Base-by-base conservation (phyloP, 805 yeast species). In the Saturnispora hagleri region DNA sequence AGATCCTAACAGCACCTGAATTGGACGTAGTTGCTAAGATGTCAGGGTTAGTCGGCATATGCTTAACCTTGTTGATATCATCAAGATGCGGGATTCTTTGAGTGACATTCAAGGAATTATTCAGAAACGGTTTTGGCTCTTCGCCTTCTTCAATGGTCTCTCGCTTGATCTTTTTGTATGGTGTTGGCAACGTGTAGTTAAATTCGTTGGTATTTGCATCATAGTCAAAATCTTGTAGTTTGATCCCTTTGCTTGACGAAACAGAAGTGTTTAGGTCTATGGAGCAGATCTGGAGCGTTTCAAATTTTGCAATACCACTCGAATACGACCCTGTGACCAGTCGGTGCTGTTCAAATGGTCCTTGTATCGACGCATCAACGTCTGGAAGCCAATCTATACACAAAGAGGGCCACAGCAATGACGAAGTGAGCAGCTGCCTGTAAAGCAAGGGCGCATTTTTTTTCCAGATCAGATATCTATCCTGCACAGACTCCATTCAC, bases 1-100 rank as follows among this genome's bases (percentile, higher is more conserved):
- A 87, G 4, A 90, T 68, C 48, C 75, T 79, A 12, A 84, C 71
- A 13, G 75, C 70, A 1, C 97, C 97, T 33, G 69, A 64, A 42
- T 84, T 79, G 43, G 86, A 80, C 9, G 82, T 79, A 18, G 89
- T 77, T 2, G 90, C 88, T 5, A 90, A 73, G 5, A 90, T 61
- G 60, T 89, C 93, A 1, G 93, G 93, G 60, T 90, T 90, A 58
- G 85, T 91, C 0, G 96, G 95, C 81, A 86, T 79, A 60, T 77
- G 79, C 36, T 84, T 73, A 0, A 86, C 82, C 55, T 79, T 76
- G 62, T 88, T 87, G 51, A 89, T 82, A 56, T 84, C 93, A 2
- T 87, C 89, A 1, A 69, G 64, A 57, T 82, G 89, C 34, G 77
- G 73, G n/a, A 86, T 81, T 44, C 76, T 74, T 65, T 86, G 95